Evolutionary conservation across 1,284 basidiomycete genomes (phyloP), one percentile per base, ranked within the genome.

Genomic region (Pseudozyma flocculosa): DNA sequence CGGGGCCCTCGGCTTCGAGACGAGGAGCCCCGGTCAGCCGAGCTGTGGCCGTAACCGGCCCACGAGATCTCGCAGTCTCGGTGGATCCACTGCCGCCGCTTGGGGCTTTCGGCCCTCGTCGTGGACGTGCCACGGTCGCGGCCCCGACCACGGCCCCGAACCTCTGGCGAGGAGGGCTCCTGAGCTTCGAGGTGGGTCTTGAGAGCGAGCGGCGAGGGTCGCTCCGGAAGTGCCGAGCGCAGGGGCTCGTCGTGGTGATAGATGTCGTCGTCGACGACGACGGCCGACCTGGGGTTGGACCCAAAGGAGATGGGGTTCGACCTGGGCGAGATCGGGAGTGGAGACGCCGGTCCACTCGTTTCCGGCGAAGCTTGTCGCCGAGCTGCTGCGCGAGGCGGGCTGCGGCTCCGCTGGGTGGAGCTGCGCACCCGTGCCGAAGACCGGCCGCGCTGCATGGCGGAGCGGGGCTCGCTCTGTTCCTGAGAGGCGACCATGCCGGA

Each of bases 381-480:
- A 17, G 68, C 68, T 11, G 59, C 64, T 9, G 60, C 63, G 7
- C 68, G 63, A 32, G 63, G 63, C 18, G 68, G 68, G 47, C 60
- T 63, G 4, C 57, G 64, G 45, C 68, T 70, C 24, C 68, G 62
- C 32, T 61, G 58, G 24, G 57, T 61, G 43, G 62, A 66, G 47
- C 68, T 62, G 39, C 61, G 55, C 13, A 64, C 68, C 30, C 68
- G 57, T 18, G 55, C 68, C 51, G 68, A 60, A 43, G 68, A 70
- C 53, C 68, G 59, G 36, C 68, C 68, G 21, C 68, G 56, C 8
- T 54, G 26, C 26, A 29, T 11, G 7, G 26, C 11, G 7, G 26
- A 29, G 7, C 55, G 8, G 66, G 59, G 5, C 56, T 65, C 15
- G 54, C 17, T 21, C 37, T 38, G 37, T 29, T 29, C n/a, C n/a